Evolutionary conservation across 1,284 basidiomycete genomes (phyloP).

Genomic region (Porogramme epimiltina): DNA sequence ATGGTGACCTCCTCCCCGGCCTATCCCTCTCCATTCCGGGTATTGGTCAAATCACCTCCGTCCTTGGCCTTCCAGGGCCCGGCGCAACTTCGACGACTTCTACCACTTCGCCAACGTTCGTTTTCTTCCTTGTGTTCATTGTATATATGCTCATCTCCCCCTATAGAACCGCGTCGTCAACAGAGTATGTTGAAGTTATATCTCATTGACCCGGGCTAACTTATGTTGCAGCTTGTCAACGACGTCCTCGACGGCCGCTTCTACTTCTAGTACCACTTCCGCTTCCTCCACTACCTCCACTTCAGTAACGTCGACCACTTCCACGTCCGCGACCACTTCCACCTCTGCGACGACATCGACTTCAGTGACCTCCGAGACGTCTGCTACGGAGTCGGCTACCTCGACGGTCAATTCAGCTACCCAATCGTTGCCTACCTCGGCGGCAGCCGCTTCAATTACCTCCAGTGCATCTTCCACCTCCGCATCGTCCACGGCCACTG

Average conservation of each 20-base stretch:
- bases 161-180: neutral
- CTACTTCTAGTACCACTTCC: constrained; percentile 9
- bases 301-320: constrained; percentile 3
- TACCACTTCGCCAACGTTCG: neutral
- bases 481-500: constrained; percentile 11
- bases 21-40: neutral
- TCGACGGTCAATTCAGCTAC: constrained; percentile 6
- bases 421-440: neutral
- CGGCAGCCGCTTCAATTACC: constrained; percentile 5
- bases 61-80: constrained; percentile 3
- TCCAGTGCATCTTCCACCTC: constrained; percentile 25
- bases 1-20: neutral
- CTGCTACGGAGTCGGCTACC: neutral
- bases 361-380: constrained; percentile 5
- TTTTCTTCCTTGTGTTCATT: neutral
- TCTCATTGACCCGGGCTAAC: neutral
- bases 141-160: neutral
- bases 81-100: constrained; percentile 1
- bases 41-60: neutral
- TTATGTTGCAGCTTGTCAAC: neutral
- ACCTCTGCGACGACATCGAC: constrained; percentile 9
- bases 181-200: too few species aligned
- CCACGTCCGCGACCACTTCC: constrained; percentile 2
- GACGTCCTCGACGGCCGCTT: constrained; percentile 2
- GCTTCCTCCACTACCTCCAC: constrained; percentile 13